Evolutionary conservation across 2,329 filamentous ascomycete genomes (phyloP), one percentile per base, ranked within the genome.

Genomic region (Cladophialophora exuberans): DNA sequence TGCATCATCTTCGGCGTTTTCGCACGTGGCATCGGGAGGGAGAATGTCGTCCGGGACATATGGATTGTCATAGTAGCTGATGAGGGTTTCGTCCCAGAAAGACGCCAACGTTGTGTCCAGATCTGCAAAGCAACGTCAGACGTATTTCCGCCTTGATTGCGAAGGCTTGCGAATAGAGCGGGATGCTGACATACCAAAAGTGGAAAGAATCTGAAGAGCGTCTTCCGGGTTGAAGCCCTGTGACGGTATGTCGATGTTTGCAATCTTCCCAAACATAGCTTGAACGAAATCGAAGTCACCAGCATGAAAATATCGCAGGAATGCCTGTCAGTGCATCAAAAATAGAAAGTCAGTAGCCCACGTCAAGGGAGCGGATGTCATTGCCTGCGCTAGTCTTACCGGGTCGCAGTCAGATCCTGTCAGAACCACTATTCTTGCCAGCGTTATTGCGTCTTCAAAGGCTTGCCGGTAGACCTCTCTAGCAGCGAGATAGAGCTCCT

Each of bases 251-350:
- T 44, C 39, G 10, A 53, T 41, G 23, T 53, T 53, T 13, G 41
- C 42, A 25, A 53, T 53, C 11, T 22, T 30, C 13, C 22, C 28
- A 25, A 53, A 53, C 9, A 53, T 30, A 1, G 26, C n/a, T 36
- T 53, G 50, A 28, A 53, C 50, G 17, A 53, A 46, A 15, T 22
- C 22, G 23, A 20, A 53, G 33, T 53, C 50, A 20, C 46, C 30
- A 4, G 28, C 7, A 15, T 44, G 39, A 20, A 52, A 52, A 36
- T 43, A 52, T 11, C 39, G 38, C 30, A 43, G 39, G 25, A 52
- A 52, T 11, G 39, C 49, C 49, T 52, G 28, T 39, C 5, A 11
- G 10, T 17, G 18, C 5, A 13, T 11, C 18, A 10, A 6, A 35
- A 17, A 20, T 4, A 46, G 2, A n/a, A 13, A 9, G 9, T 36